phyloP scores from a whole-genome alignment of 139 green algal genomes.

The Chlorella sp. region DNA sequence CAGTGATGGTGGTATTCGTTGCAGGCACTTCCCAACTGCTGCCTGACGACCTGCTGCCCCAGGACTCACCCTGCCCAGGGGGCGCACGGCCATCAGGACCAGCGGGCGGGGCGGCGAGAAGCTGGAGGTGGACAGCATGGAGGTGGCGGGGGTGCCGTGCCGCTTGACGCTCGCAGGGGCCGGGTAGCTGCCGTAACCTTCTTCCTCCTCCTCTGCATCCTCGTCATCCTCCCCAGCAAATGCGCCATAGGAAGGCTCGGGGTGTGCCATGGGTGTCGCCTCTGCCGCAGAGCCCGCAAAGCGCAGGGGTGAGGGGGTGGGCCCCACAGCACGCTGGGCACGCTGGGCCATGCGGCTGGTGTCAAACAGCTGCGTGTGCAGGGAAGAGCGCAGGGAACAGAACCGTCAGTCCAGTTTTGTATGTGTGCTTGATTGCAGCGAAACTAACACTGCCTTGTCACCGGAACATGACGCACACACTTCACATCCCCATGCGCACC shows the following conservation, averaged over 20 bases:
- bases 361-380: neutral
- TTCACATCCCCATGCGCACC: neutral
- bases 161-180: neutral
- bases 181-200: neutral
- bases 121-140: conserved; percentile 28
- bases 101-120: conserved; percentile 23
- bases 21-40: too few species aligned
- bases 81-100: conserved; percentile 20
- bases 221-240: neutral
- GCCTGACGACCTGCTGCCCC: too few species aligned
- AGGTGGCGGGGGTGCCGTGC: neutral
- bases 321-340: neutral
- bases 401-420: too few species aligned
- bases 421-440: too few species aligned
- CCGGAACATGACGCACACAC: neutral
- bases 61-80: conserved; percentile 28
- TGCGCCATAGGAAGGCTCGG: neutral
- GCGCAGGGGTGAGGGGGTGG: neutral
- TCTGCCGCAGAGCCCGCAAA: neutral
- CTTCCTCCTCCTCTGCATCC: neutral
- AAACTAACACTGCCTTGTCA: too few species aligned
- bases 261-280: conserved; percentile 1
- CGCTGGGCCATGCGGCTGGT: conserved; percentile 27
- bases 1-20: too few species aligned
- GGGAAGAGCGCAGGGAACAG: neutral